Percentiles rank a stretch among this genome's conserved stretches.
Evolutionary conservation across 2,329 filamentous ascomycete species (phyloP).

Genomic region (Parascedosporium putredinis): DNA sequence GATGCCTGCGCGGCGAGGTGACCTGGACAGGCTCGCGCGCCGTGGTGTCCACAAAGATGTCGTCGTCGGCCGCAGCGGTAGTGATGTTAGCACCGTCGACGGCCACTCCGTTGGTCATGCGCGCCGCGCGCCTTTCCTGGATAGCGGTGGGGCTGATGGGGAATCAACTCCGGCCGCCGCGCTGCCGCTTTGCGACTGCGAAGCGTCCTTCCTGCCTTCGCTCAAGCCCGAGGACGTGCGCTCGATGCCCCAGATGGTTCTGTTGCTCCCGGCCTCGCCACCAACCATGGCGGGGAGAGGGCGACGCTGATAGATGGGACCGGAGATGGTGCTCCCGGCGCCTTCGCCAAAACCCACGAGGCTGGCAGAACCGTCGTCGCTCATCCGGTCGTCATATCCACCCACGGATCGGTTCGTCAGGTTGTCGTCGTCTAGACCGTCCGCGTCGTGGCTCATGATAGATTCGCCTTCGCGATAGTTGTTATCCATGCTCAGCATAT

Average conservation of each 20-base stretch:
- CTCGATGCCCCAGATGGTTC: slow-evolving; percentile 33
- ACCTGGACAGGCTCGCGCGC: slow-evolving; percentile 44
- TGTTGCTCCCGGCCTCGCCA: slow-evolving; percentile 16
- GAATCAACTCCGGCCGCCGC: slow-evolving; percentile 16
- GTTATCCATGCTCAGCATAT: slow-evolving; percentile 61
- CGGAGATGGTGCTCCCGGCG: slow-evolving; percentile 73
- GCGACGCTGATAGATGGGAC: slow-evolving; percentile 57
- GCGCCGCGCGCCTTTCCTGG: slow-evolving; percentile 47
- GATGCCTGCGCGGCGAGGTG: slow-evolving; percentile 13
- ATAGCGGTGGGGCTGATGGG: slow-evolving; percentile 34
- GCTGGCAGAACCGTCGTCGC: slow-evolving; percentile 73
- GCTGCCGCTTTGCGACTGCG: background rate
- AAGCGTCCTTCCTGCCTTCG: slow-evolving; percentile 28
- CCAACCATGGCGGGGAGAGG: slow-evolving; percentile 30
- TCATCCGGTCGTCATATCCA: slow-evolving; percentile 61
- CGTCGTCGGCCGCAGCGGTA: slow-evolving; percentile 38
- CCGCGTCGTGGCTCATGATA: slow-evolving; percentile 52
- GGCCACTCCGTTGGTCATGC: slow-evolving; percentile 57
- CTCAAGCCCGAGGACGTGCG: slow-evolving; percentile 42
- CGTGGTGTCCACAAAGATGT: slow-evolving; percentile 54
- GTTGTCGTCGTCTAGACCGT: slow-evolving; percentile 21
- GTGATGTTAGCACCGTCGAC: slow-evolving; percentile 37
- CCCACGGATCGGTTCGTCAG: slow-evolving; percentile 35
- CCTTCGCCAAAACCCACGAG: slow-evolving; percentile 90
- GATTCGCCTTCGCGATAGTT: slow-evolving; percentile 47